Percentiles rank a stretch among this genome's conserved stretches.
These are phyloP conservation scores for Pleurozium schreberi DNA, from an alignment of 225 moss, liverwort and hornwort species.

Conservation along the genomic window DNA sequence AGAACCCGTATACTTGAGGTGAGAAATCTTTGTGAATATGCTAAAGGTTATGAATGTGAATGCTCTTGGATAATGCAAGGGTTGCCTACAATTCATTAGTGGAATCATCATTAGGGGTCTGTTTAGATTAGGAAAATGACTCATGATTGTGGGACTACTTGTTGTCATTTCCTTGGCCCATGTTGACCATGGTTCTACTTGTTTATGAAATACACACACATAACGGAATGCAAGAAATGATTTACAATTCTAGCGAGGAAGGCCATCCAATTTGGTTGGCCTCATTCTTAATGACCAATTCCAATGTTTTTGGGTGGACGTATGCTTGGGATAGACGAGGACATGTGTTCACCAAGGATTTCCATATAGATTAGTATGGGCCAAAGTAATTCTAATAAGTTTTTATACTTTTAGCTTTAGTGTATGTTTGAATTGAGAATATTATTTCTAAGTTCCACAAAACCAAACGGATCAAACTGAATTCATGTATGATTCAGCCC, in stretches of 20 bases:
- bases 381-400: rapidly evolving
- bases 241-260: too few species aligned
- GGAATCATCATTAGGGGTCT: background rate
- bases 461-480: rapidly evolving
- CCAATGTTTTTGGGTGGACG: too few species aligned
- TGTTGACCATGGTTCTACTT: too few species aligned
- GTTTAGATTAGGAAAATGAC: background rate
- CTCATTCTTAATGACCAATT: background rate
- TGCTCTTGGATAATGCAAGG: background rate
- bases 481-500: background rate
- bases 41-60: background rate
- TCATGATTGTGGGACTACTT: background rate
- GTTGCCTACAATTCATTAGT: background rate
- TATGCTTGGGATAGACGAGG: too few species aligned
- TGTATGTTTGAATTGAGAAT: background rate
- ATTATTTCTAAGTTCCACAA: background rate
- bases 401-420: background rate
- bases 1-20: too few species aligned
- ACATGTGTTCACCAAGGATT: too few species aligned
- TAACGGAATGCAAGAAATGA: too few species aligned
- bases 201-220: too few species aligned
- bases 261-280: too few species aligned
- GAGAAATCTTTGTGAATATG: background rate
- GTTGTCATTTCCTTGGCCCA: background rate
- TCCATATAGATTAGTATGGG: rapidly evolving